Base-by-base conservation (phyloP, 2,329 filamentous ascomycete species). In the Aphanocladium album region DNA sequence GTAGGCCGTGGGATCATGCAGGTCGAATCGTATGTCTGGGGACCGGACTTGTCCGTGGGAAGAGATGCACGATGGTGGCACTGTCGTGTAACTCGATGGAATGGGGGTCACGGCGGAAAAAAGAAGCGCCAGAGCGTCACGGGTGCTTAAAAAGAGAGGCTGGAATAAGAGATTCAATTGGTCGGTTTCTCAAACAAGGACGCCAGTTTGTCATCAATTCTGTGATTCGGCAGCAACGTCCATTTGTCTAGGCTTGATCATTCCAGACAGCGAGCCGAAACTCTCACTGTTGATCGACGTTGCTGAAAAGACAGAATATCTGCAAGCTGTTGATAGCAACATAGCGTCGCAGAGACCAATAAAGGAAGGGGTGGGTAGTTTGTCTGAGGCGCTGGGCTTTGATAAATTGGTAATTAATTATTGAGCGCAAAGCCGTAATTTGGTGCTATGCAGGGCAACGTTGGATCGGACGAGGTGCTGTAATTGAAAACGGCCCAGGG, bases 1-100 rank as follows among this genome's bases (percentile, higher is more conserved):
- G 54, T 30, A 49, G 30, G 43, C 45, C 16, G 45, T 49, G 54
- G 19, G 54, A 49, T 49, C 43, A 57, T 57, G 43, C 45, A 49
- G 43, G 30, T 43, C 6, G 53, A 35, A 43, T 39, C 43, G 43
- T 30, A 49, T 25, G 45, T 57, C 45, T 19, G 30, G 45, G 35
- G 35, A 30, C 33, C 43, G 19, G 54, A 14, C 43, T 49, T 57
- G 43, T 21, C 54, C 21, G 43, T 19, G 23, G 19, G 30, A 39
- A 30, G 17, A 45, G 21, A 49, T 57, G 54, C 21, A 39, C 43
- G 33, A 57, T 39, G 33, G 39, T 21, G 46, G 54, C 27, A 33
- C 53, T 46, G 12, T 35, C 19, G 43, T 49, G 54, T 33, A 30
- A 49, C 54, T 43, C 33, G 45, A 27, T 7, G 43, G 54, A 39